phyloP scores from a whole-genome alignment of 1,284 basidiomycete genomes.

The Malassezia furfur region DNA sequence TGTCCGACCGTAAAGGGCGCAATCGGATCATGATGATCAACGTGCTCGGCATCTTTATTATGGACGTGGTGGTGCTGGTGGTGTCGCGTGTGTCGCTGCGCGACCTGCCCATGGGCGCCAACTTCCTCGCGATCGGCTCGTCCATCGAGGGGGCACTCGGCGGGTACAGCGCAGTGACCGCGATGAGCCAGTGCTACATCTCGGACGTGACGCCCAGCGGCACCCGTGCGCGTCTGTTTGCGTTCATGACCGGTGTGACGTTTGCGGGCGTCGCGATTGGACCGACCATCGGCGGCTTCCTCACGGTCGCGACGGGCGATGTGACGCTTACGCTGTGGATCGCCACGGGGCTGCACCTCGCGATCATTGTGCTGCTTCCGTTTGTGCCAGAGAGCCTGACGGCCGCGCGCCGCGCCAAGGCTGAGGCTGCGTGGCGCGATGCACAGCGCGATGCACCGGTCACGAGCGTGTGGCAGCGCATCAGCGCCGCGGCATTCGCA shows the following conservation, averaged over 20 bases:
- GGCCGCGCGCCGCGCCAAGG: neutral
- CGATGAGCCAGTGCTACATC: constrained; percentile 70
- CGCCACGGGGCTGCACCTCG: constrained; percentile 24
- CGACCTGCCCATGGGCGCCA: constrained; percentile 54
- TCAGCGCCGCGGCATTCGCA: neutral
- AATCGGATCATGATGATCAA: constrained; percentile 63
- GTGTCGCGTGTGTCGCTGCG: constrained; percentile 22
- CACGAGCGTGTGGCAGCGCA: neutral
- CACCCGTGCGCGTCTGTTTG: constrained; percentile 36
- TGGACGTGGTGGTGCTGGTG: constrained; percentile 53
- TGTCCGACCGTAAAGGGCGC: constrained; percentile 68
- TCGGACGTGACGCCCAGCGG: constrained; percentile 39
- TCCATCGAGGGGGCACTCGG: constrained; percentile 73
- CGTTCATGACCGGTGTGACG: constrained; percentile 32
- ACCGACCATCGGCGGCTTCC: constrained; percentile 37
- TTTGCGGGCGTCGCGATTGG: constrained; percentile 39
- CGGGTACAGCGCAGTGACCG: constrained; percentile 70
- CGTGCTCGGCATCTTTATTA: constrained; percentile 64
- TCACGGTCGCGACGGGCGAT: constrained; percentile 31
- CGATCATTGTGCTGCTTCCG: constrained; percentile 25
- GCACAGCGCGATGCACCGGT: neutral
- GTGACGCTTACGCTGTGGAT: constrained; percentile 30
- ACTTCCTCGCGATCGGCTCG: constrained; percentile 71
- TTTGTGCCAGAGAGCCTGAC: constrained; percentile 39
- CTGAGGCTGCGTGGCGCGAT: neutral